A percentile compares a stretch with the other conserved stretches of the same genome.
Evolutionary conservation across 371 early-diverging fungal species (phyloP).

Genomic region (Lichtheimia ornata): DNA sequence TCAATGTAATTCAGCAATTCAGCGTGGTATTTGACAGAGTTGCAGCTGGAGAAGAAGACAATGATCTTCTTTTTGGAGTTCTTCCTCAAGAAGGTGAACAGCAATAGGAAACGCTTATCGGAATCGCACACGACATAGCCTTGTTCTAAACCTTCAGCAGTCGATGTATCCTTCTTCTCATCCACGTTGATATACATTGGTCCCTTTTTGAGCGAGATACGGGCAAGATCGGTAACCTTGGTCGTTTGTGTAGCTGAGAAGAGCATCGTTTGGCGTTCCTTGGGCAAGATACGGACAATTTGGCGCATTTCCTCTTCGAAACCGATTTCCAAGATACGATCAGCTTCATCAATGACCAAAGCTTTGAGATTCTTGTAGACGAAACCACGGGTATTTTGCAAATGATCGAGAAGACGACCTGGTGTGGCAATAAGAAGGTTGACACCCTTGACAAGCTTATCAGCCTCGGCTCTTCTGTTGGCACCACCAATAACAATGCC

Average conservation of each 20-base stretch:
- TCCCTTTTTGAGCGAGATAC: slow-evolving; percentile 76
- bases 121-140: slow-evolving; percentile 45
- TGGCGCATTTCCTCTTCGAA: slow-evolving; percentile 93
- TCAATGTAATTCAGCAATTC: slow-evolving; percentile 52
- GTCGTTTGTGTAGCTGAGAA: slow-evolving; percentile 93
- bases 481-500: slow-evolving; percentile 93
- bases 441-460: slow-evolving; percentile 89
- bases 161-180: slow-evolving; percentile 26
- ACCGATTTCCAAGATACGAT: slow-evolving; percentile 95
- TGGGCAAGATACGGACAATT: slow-evolving; percentile 73
- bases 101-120: slow-evolving; percentile 44
- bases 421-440: slow-evolving; percentile 97
- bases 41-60: slow-evolving; percentile 90
- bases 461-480: slow-evolving; percentile 90
- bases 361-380: slow-evolving; percentile 77
- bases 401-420: slow-evolving; percentile 96
- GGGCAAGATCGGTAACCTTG: slow-evolving; percentile 82
- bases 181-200: slow-evolving; percentile 58
- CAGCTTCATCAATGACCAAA: slow-evolving; percentile 98
- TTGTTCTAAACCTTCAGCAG: slow-evolving; percentile 28
- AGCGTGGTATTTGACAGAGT: slow-evolving; percentile 92
- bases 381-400: slow-evolving; percentile 85
- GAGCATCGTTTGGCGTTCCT: slow-evolving; percentile 78
- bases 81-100: slow-evolving; percentile 34
- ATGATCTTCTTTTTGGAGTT: slow-evolving; percentile 64